These are phyloP conservation scores for Agrostemma githago DNA, from an alignment of 148 eudicot genomes.

Conservation along the genomic window DNA sequence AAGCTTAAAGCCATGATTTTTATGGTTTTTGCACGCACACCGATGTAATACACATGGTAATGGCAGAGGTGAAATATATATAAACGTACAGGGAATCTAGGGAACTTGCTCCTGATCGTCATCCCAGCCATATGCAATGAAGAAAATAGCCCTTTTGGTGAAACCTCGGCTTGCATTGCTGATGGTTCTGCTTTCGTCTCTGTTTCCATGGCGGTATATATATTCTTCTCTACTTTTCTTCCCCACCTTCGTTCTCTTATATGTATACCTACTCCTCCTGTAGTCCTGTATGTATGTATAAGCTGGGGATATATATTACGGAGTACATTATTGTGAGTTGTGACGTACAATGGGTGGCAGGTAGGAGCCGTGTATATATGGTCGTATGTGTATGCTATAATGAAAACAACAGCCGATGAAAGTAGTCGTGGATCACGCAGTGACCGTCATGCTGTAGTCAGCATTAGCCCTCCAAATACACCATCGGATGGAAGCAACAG, in stretches of 20 bases:
- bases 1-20: too few relatives aligned
- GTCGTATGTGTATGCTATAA: slow-evolving; percentile 52
- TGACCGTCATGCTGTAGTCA: slow-evolving; percentile 14
- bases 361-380: slow-evolving; percentile 53
- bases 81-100: slow-evolving; percentile 59
- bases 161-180: slow-evolving; percentile 33
- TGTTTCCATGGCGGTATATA: slow-evolving; percentile 32
- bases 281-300: too few relatives aligned
- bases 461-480: slow-evolving; percentile 5
- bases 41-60: not conserved
- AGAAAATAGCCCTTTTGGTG: slow-evolving; percentile 53
- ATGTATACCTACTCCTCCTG: too few relatives aligned
- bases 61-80: not conserved
- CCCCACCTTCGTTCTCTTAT: too few relatives aligned
- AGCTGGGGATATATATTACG: too few relatives aligned
- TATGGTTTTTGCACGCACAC: not conserved
- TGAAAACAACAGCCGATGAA: slow-evolving; percentile 35
- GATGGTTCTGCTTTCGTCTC: slow-evolving; percentile 48
- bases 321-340: too few relatives aligned
- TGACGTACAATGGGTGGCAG: too few relatives aligned
- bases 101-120: slow-evolving; percentile 52
- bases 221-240: not conserved
- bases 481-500: not conserved
- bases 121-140: slow-evolving; percentile 65
- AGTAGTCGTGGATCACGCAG: slow-evolving; percentile 9